Base-by-base conservation (phyloP, 2,329 filamentous ascomycete genomes). In the Xylariales sp. region DNA sequence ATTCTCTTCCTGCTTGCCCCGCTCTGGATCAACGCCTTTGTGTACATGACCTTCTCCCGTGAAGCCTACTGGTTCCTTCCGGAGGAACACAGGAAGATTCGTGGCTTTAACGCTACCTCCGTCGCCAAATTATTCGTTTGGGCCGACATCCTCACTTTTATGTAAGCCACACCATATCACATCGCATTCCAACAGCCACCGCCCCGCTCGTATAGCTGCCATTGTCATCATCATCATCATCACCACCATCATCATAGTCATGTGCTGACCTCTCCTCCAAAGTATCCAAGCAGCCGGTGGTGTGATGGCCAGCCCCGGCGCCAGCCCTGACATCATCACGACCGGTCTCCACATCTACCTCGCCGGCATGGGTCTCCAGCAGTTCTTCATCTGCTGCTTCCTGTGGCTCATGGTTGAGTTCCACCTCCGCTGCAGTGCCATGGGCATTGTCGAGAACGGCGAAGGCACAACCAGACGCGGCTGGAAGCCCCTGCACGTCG, bases 41-140 rank as follows among this genome's bases (percentile, higher is more conserved):
- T 55, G 4, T 69, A 69, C 52, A 69, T 69, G 65, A 60, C 60
- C 4, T 56, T 67, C 27, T 60, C 65, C 1, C 57, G 62, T 21
- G 54, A 65, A 44, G 51, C 67, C 5, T 59, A 61, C 47, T 62
- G 59, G 40, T 56, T 55, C 40, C 52, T 66, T 17, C 64, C 65
- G 1, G 55, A 41, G 14, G 17, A 24, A 17, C 31, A 60, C 8
- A 58, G 59, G 44, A 57, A 51, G 19, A 54, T 67, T 15, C 49
- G 60, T 24, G 55, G 60, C 8, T 47, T 65, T 31, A 59, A 53
- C 20, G 56, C 60, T 14, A 50, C 53, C 18, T 55, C 55, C 14
- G 58, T 74, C 40, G 65, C 67, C 12, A 60, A 62, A 29, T 50
- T 65, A 25, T 74, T 75, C 33, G 67, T 74, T 7, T 63, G 63